Conservation (phyloP, 106 monocot species). For the Dioscorea dumetorum region DNA sequence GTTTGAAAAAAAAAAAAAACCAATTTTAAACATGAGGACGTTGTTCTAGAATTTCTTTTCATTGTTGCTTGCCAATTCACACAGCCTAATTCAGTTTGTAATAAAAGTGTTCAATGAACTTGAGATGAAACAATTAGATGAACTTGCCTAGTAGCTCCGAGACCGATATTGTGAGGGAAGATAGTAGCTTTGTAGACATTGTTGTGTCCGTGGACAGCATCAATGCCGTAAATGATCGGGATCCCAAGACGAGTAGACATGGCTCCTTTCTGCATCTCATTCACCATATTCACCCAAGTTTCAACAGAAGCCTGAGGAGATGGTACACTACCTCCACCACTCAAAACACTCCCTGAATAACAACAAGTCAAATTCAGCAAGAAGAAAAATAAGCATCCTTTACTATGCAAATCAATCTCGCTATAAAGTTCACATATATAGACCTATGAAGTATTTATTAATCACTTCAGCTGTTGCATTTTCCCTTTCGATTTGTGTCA, state of each 20-base stretch:
- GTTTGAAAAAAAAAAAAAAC: no score
- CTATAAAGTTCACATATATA: background rate
- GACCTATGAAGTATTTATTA: constrained; percentile 13
- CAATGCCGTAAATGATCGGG: constrained; percentile 66
- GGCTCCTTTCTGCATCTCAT: constrained; percentile 43
- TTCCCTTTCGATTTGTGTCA: constrained; percentile 13
- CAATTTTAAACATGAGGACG: no score
- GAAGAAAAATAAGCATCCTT: no score
- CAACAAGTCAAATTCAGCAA: background rate
- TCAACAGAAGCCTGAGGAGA: constrained; percentile 28
- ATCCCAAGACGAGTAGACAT: constrained; percentile 65
- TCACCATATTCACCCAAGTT: constrained; percentile 45
- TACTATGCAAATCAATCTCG: no score
- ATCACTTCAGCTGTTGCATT: constrained; percentile 11
- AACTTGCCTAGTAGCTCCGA: constrained; percentile 68
- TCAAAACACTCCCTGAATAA: constrained; percentile 49
- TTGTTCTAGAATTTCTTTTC: background rate
- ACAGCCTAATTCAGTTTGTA: background rate
- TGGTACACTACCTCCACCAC: constrained; percentile 61
- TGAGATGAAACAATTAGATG: background rate
- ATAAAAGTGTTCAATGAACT: background rate
- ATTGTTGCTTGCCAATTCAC: background rate
- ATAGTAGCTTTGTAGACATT: constrained; percentile 58
- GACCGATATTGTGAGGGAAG: constrained; percentile 82
- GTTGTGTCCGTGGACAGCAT: constrained; percentile 61